These are phyloP conservation scores for Alliaria petiolata DNA, from an alignment of 345 rosid species.

Conservation along the genomic window DNA sequence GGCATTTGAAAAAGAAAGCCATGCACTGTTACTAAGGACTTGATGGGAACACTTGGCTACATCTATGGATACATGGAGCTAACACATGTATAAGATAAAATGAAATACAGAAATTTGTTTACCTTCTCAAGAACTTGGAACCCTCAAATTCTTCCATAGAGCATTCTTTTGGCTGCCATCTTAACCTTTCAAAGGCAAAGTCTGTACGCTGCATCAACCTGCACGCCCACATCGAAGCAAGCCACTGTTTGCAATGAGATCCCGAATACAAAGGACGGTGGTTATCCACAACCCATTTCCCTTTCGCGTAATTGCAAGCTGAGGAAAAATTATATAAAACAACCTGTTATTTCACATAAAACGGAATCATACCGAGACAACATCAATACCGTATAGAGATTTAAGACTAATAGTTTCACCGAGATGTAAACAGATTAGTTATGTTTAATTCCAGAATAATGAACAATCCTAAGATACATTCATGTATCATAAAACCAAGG, in stretches of 20 bases:
- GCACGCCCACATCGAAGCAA: slow-evolving; percentile 94
- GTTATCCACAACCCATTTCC: slow-evolving; percentile 89
- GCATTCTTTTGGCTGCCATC: slow-evolving; percentile 90
- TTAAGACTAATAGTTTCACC: neutral
- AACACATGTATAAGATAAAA: slow-evolving; percentile 1
- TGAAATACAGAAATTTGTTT: neutral
- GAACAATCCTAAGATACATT: neutral
- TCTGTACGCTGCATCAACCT: slow-evolving; percentile 80
- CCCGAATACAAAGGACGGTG: slow-evolving; percentile 75
- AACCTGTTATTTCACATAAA: neutral
- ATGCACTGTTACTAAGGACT: slow-evolving; percentile 17
- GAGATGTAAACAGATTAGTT: slow-evolving; percentile 3
- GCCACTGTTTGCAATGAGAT: slow-evolving; percentile 77
- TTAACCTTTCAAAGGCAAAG: slow-evolving; percentile 67
- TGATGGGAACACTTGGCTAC: slow-evolving; percentile 3
- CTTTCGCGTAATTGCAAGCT: slow-evolving; percentile 82
- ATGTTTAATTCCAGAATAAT: slow-evolving; percentile 10
- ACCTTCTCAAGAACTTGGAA: slow-evolving; percentile 73
- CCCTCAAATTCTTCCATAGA: slow-evolving; percentile 74
- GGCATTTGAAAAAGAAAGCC: slow-evolving; percentile 16
- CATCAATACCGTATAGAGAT: neutral
- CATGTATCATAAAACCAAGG: neutral
- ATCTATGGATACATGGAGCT: neutral
- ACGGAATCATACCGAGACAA: neutral
- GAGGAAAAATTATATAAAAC: slow-evolving; percentile 8